Base-by-base conservation (phyloP, 202 grass and related monocot genomes). In the Brachypodium distachyon region DNA sequence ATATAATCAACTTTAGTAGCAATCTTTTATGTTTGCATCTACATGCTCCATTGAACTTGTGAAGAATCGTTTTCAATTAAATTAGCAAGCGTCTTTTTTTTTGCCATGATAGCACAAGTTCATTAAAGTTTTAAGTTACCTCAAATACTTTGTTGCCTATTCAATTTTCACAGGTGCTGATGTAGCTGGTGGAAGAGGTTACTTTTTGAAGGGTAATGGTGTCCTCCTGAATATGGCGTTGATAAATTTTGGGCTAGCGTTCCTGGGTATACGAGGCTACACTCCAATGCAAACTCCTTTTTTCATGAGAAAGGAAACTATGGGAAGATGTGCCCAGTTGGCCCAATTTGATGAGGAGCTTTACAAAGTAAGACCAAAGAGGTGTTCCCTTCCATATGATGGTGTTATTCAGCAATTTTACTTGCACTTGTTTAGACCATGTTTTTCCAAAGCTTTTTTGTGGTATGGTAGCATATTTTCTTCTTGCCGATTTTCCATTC, bases 281-380 rank as follows among this genome's bases (percentile, higher is more conserved):
- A 39, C 78, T 38, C 77, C 85, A 83, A 88, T 98, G 79, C 95
- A 98, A 34, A 94, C 95, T 62, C 95, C 95, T 14, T 94, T 98
- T 84, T 98, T 98, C 70, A 94, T 98, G 95, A 88, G 91, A 77
- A 98, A 97, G 70, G 94, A 97, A 31, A 81, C 90, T 29, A 97
- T 97, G 94, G 94, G 40, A 78, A 97, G 91, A 87, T 97, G 94
- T 78, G 94, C 94, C 40, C 94, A 97, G 32, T 52, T 97, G 58
- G 94, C 94, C 52, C 94, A 97, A 40, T 97, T 97, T 48, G 94
- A 97, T 44, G 90, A 97, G 59, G 94, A 97, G 64, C 81, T 97
- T 55, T 97, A 97, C 78, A 97, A 97, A 75, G 94, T 81, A 88
- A 82, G 78, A 14, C 64, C n/a, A 12, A 59, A 66, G 11, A 63